These are phyloP conservation scores for Epichloe typhina DNA, from an alignment of 2,329 filamentous ascomycete genomes.

Conservation along the genomic window DNA sequence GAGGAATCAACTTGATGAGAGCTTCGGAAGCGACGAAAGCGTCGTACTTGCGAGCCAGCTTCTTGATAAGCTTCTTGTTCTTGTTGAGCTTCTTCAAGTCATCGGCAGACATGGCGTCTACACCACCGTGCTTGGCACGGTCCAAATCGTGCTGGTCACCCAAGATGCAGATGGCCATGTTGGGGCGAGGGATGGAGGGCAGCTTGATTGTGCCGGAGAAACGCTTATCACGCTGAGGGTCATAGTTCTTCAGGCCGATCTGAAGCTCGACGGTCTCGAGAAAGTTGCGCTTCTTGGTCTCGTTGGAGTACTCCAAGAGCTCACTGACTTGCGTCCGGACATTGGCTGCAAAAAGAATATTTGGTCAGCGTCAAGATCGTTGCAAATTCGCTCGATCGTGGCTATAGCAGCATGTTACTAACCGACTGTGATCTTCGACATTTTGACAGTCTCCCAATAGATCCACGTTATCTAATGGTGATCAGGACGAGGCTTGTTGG, in stretches of 20 bases:
- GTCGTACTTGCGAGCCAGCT: conserved; percentile 99
- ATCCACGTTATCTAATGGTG: conserved; percentile 58
- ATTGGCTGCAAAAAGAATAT: conserved; percentile 44
- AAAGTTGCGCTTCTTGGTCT: conserved; percentile 98
- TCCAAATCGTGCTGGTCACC: conserved; percentile 92
- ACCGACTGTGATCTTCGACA: conserved; percentile 80
- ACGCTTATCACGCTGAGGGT: conserved; percentile 99
- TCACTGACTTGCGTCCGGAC: conserved; percentile 89
- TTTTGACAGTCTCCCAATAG: conserved; percentile 81
- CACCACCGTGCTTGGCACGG: conserved; percentile 96
- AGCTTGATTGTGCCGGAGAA: conserved; percentile 99
- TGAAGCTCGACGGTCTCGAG: conserved; percentile 85
- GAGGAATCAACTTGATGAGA: conserved; percentile 99
- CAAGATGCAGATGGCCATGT: conserved; percentile 70
- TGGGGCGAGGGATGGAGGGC: conserved; percentile 78
- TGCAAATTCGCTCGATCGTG: not conserved
- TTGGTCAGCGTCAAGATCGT: conserved; percentile 16
- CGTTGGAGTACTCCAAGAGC: conserved; percentile 83
- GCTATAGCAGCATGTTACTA: conserved; percentile 13
- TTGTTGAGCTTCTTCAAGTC: conserved; percentile 99
- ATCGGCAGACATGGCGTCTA: conserved; percentile 96
- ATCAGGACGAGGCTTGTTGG: conserved; percentile 25
- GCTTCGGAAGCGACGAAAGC: conserved; percentile 95
- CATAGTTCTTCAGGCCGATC: conserved; percentile 97
- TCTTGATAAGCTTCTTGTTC: conserved; percentile 99